Base-by-base conservation (phyloP, 352 stramenopile genomes). In the Globisporangium viniferum region DNA sequence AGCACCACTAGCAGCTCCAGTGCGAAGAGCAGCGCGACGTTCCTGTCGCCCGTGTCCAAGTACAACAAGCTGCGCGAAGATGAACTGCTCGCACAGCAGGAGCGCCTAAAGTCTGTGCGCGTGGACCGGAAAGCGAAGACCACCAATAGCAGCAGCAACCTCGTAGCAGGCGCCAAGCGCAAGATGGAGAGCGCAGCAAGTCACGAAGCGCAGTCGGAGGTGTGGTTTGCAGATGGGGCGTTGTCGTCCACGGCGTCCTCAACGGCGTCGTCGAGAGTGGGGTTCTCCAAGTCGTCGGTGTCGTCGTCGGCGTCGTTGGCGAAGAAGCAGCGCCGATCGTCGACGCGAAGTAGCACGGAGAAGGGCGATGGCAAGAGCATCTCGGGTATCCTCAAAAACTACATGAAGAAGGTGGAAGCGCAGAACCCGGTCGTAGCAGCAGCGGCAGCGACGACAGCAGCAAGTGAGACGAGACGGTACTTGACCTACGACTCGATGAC, bases 31-130 rank as follows among this genome's bases (percentile, higher is more conserved):
- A n/a, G 49, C 10, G 24, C 46, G 33, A 44, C 39, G 44, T 49
- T 81, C 60, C 48, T 81, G 36, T 81, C 75, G 41, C 75, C 75
- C 31, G 75, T 81, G 24, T 74, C 75, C 48, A 69, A 70, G 59
- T 77, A 70, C 64, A 77, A 81, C 57, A 64, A 60, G 5, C 36
- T 68, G 41, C 53, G 69, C 20, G 70, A 72, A 22, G 41, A 64
- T 8, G 75, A 75, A 36, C 41, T 54, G 1, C 27, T 66, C 10
- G 75, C 74, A 27, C 75, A 81, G 66, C 57, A 71, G 29, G 67
- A 67, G 57, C 72, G 75, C 31, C 75, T 81, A 67, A 65, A 72
- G 35, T 33, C 64, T 10, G 60, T 81, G 55, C 64, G 56, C 15
- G 63, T 64, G 59, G 35, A 58, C 39, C 49, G 31, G 1, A 64